Evolutionary conservation across 345 rosid genomes (phyloP), one percentile per base, ranked within the genome.

Genomic region (Salix caprea): DNA sequence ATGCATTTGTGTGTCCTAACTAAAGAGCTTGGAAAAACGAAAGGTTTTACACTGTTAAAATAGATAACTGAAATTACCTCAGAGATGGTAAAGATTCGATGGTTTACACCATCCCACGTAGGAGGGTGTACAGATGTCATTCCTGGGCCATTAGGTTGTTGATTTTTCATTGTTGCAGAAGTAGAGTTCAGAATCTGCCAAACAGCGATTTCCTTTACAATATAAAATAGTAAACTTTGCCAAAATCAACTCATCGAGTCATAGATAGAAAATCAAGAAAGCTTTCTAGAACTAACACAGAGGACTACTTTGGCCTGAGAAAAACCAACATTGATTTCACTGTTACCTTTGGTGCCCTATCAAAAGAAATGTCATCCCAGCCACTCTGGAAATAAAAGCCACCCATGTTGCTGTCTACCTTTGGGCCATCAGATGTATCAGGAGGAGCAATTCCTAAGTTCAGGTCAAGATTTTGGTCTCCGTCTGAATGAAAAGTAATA

Each of bases 381-480:
- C 60, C 24, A 42, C 18, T 62, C 48, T 77, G 78, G 65, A 75
- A 67, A 52, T 66, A 62, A 72, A 50, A 74, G 65, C 36, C 73
- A 9, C 69, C 56, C 61, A 34, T 50, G 54, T 70, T 78, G 73
- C 9, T 19, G 69, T 67, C 71, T 24, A 75, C 80, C 85, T 73
- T 81, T 70, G n/a, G 76, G 4, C 14, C 72, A 70, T 80, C 72
- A 0, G 85, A 52, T 9, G 76, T 23, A 74, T 46, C 77, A 1
- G 90, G 89, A 19, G 82, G 85, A 24, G 91, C 89, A 69, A 91
- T 89, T 32, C 91, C 93, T 81, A 91, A 79, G 66, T 85, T 88
- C 81, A 91, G 83, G 74, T 91, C 87, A 50, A 91, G 89, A 70
- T 26, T 61, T 28, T 80, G 85, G 46, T 71, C 75, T 34, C 65